Conservation (phyloP, 192 early-diverging fungal species). For the Entophlyctis helioformis region DNA sequence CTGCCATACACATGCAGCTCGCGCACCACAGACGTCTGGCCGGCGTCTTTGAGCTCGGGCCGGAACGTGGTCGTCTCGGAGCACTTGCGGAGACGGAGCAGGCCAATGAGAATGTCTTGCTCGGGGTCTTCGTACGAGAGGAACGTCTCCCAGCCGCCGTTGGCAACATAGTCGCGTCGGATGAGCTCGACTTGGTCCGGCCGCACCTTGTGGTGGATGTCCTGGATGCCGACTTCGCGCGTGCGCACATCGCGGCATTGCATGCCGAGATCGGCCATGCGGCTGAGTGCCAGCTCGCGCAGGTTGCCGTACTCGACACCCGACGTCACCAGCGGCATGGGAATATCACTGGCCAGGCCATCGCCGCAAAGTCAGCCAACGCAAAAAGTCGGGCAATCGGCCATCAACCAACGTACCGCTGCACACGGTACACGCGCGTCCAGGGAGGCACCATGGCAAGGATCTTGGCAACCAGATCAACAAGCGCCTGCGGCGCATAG, state of each 20-base stretch:
- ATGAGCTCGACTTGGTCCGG: conserved; percentile 90
- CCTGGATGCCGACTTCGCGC: conserved; percentile 94
- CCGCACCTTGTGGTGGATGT: conserved; percentile 90
- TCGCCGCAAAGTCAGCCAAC: too few relatives aligned
- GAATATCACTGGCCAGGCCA: conserved; percentile 89
- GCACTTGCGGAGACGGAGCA: conserved; percentile 92
- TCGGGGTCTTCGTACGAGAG: conserved; percentile 95
- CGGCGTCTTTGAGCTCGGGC: conserved; percentile 65
- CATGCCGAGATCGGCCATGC: conserved; percentile 95
- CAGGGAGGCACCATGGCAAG: conserved; percentile 95
- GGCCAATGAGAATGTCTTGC: conserved; percentile 91
- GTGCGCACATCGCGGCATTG: conserved; percentile 96
- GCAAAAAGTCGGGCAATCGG: background rate
- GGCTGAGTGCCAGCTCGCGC: conserved; percentile 83
- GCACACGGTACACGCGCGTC: conserved; percentile 97
- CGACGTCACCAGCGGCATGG: conserved; percentile 97
- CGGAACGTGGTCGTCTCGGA: conserved; percentile 70
- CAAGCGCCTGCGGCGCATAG: conserved; percentile 90
- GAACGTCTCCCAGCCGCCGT: conserved; percentile 99
- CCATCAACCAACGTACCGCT: conserved; percentile 40
- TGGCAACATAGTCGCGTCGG: conserved; percentile 94
- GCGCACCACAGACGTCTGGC: conserved; percentile 83
- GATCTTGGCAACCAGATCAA: conserved; percentile 91
- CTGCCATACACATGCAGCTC: conserved; percentile 98
- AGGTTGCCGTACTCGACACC: conserved; percentile 98